These are phyloP conservation scores for Candida sp. DNA, from an alignment of 1,139 yeast genomes.

Conservation along the genomic window DNA sequence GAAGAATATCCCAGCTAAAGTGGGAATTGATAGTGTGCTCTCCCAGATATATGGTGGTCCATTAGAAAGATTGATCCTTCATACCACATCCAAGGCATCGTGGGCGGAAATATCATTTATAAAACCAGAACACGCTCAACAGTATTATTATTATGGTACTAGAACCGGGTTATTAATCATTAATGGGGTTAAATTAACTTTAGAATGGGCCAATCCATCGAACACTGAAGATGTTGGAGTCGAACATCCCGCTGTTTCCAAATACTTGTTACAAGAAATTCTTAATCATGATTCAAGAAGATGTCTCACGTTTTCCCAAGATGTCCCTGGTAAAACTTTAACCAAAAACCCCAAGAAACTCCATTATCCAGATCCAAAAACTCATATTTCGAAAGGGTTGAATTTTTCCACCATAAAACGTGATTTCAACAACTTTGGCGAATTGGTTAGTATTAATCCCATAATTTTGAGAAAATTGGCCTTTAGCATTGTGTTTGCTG, in stretches of 20 bases:
- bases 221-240: conserved; percentile 19
- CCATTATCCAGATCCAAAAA: conserved; percentile 32
- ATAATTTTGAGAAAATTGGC: conserved; percentile 65
- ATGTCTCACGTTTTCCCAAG: conserved; percentile 28
- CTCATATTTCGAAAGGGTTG: conserved; percentile 27
- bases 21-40: conserved; percentile 49
- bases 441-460: conserved; percentile 61
- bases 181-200: conserved; percentile 51
- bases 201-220: conserved; percentile 34
- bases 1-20: conserved; percentile 12
- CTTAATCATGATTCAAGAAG: conserved; percentile 30
- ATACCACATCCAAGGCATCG: conserved; percentile 10
- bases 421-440: conserved; percentile 60
- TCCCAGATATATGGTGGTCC: conserved; percentile 75
- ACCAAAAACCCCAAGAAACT: conserved; percentile 14
- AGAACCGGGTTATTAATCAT: conserved; percentile 54
- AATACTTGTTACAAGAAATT: conserved; percentile 24
- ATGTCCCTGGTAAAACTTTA: conserved; percentile 19
- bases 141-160: conserved; percentile 53
- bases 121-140: conserved; percentile 50
- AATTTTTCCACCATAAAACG: conserved; percentile 27
- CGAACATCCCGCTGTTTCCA: conserved; percentile 30
- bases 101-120: conserved; percentile 52
- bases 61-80: conserved; percentile 46
- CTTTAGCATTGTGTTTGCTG: conserved; percentile 59